Percentiles rank a stretch among this genome's conserved stretches.
Conservation (phyloP, 495 filamentous ascomycete genomes). For the Podospora didyma region DNA sequence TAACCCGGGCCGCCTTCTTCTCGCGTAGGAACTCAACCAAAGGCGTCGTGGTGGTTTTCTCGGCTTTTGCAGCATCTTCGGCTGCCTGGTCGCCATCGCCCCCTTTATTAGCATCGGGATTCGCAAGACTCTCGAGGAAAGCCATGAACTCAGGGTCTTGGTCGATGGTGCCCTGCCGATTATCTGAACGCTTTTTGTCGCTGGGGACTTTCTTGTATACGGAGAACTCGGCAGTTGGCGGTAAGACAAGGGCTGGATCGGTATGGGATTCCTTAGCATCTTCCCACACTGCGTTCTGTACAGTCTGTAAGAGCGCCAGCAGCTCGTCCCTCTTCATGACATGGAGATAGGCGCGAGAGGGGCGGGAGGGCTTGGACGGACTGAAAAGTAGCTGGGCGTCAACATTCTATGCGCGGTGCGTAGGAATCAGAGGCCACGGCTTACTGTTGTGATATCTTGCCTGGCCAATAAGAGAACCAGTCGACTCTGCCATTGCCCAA, state of each 20-base stretch:
- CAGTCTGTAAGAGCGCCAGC: constrained; percentile 56
- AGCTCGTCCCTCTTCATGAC: constrained; percentile 59
- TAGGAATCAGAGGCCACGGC: constrained; percentile 13
- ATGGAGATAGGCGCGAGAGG: constrained; percentile 75
- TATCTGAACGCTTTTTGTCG: constrained; percentile 67
- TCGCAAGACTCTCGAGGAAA: constrained; percentile 83
- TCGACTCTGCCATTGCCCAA: constrained; percentile 74
- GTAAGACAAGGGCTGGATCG: constrained; percentile 64
- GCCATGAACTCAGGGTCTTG: constrained; percentile 92
- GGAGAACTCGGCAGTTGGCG: constrained; percentile 75
- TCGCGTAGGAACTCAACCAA: constrained; percentile 86
- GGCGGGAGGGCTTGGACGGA: constrained; percentile 70
- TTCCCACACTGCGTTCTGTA: constrained; percentile 61
- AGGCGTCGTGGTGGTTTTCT: constrained; percentile 74
- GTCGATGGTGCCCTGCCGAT: constrained; percentile 89
- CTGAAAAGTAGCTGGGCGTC: constrained; percentile 38
- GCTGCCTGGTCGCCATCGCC: constrained; percentile 45
- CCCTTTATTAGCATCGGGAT: constrained; percentile 55
- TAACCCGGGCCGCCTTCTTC: constrained; percentile 84
- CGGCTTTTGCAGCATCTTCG: constrained; percentile 50
- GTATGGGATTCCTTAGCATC: constrained; percentile 69
- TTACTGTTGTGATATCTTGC: constrained; percentile 87
- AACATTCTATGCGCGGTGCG: constrained; percentile 5
- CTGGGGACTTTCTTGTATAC: constrained; percentile 75
- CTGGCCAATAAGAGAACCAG: constrained; percentile 72